phyloP scores from a whole-genome alignment of 306 rosid genomes.

The Acacia confusa region DNA sequence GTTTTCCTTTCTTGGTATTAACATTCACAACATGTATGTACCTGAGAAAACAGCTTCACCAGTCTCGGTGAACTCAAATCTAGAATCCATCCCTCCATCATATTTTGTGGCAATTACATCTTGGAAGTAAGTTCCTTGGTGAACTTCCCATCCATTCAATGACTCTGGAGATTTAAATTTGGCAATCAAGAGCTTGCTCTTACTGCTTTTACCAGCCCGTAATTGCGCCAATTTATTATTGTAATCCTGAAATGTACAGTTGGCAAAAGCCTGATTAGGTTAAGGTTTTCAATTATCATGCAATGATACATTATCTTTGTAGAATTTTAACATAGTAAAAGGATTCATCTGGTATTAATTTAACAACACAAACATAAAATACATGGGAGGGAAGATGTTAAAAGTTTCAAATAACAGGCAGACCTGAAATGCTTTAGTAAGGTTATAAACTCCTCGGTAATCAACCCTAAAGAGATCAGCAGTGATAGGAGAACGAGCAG shows the following conservation, averaged over 20 bases:
- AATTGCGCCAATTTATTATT: slow-evolving; percentile 86
- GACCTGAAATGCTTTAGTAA: slow-evolving; percentile 92
- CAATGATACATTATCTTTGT: not conserved
- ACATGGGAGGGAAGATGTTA: not conserved
- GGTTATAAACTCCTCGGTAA: slow-evolving; percentile 79
- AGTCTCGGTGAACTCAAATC: slow-evolving; percentile 73
- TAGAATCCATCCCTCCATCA: slow-evolving; percentile 98
- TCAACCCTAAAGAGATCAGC: slow-evolving; percentile 95
- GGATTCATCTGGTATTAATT: not conserved
- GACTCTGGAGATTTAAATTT: slow-evolving; percentile 79
- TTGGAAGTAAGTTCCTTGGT: slow-evolving; percentile 86
- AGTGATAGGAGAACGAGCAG: slow-evolving; percentile 85
- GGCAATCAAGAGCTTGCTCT: slow-evolving; percentile 78
- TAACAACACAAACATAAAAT: slow-evolving; percentile 6
- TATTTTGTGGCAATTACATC: slow-evolving; percentile 84
- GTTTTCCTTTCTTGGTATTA: not conserved
- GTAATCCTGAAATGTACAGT: slow-evolving; percentile 64
- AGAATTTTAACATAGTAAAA: not conserved
- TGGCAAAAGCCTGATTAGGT: not conserved
- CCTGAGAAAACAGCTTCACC: slow-evolving; percentile 88
- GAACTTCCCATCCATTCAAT: slow-evolving; percentile 82
- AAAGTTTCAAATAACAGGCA: slow-evolving; percentile 9
- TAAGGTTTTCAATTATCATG: not conserved
- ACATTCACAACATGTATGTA: slow-evolving; percentile 35
- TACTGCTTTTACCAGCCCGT: slow-evolving; percentile 95